phyloP scores from a whole-genome alignment of 2,329 filamentous ascomycete genomes.

The Penicillium brasilianum region DNA sequence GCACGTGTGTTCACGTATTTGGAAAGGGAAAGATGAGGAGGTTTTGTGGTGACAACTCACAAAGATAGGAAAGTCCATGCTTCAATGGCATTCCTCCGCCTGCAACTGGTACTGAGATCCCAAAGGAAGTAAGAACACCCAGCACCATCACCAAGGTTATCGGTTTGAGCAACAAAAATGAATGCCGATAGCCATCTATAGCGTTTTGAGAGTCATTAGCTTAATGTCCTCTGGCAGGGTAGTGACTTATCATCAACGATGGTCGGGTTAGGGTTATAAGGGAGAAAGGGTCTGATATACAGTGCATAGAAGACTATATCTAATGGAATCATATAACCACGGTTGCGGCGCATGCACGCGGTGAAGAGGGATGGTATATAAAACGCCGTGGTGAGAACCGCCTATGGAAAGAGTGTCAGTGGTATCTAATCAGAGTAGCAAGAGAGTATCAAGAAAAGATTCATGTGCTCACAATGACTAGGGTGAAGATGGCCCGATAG shows the following conservation, averaged over 20 bases:
- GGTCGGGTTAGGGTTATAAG: neutral
- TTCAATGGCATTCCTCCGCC: slow-evolving; percentile 2
- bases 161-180: slow-evolving; percentile 7
- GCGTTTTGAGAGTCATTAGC: neutral
- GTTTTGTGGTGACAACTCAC: neutral
- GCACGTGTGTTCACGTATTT: neutral
- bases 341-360: slow-evolving; percentile 17
- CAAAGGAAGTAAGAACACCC: slow-evolving; percentile 5
- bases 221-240: neutral
- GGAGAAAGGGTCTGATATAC: slow-evolving; percentile 18
- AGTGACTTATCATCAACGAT: neutral
- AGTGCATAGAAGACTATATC: slow-evolving; percentile 24
- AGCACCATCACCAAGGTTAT: neutral
- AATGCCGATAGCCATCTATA: slow-evolving; percentile 7
- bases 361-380: slow-evolving; percentile 24
- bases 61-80: slow-evolving; percentile 4
- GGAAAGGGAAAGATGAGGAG: neutral
- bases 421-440: neutral
- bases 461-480: slow-evolving; percentile 20
- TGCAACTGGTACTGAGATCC: neutral
- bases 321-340: slow-evolving; percentile 24
- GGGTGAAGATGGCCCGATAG: slow-evolving; percentile 21
- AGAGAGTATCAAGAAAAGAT: neutral
- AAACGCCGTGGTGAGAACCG: slow-evolving; percentile 19
- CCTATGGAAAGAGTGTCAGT: slow-evolving; percentile 6